phyloP scores from a whole-genome alignment of 805 yeast genomes.

The Brettanomyces sp. region DNA sequence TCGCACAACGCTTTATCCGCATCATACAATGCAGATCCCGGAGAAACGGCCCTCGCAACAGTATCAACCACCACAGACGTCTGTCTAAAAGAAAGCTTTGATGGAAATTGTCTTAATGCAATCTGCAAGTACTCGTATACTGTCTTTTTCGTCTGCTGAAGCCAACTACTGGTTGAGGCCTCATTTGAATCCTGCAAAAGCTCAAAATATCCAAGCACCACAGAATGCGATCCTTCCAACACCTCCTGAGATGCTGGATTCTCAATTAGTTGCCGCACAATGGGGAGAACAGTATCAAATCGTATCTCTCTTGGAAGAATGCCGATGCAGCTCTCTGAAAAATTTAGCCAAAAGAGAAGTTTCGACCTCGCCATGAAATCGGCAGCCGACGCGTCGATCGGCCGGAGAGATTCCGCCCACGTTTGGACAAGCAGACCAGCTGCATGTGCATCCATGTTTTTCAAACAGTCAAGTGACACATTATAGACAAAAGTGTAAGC shows the following conservation, averaged over 20 bases:
- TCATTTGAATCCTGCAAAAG: constrained; percentile 12
- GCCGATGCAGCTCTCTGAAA: constrained; percentile 35
- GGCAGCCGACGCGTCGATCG: not conserved
- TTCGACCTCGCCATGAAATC: constrained; percentile 25
- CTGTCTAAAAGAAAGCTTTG: constrained; percentile 42
- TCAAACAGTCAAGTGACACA: constrained; percentile 17
- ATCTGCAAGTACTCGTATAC: constrained; percentile 33
- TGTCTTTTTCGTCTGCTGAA: constrained; percentile 2
- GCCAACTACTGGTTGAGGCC: constrained; percentile 1
- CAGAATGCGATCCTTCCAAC: constrained; percentile 60
- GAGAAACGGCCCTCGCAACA: constrained; percentile 35
- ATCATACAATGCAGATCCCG: constrained; percentile 26
- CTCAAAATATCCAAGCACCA: constrained; percentile 28
- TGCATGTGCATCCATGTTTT: constrained; percentile 16
- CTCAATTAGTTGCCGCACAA: constrained; percentile 17
- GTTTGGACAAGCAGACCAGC: constrained; percentile 6
- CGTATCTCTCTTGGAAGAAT: constrained; percentile 28
- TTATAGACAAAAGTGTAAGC: constrained; percentile 52
- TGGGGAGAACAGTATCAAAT: constrained; percentile 15
- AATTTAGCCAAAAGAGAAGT: constrained; percentile 35
- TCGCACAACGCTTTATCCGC: constrained; percentile 19
- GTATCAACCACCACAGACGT: constrained; percentile 48
- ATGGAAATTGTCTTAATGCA: constrained; percentile 48
- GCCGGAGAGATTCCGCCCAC: constrained; percentile 5
- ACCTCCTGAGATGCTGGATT: constrained; percentile 19